Percentiles rank a stretch among this genome's conserved stretches.
Evolutionary conservation across 176 grass and related monocot species (phyloP).

Genomic region (Oryza brachyantha): DNA sequence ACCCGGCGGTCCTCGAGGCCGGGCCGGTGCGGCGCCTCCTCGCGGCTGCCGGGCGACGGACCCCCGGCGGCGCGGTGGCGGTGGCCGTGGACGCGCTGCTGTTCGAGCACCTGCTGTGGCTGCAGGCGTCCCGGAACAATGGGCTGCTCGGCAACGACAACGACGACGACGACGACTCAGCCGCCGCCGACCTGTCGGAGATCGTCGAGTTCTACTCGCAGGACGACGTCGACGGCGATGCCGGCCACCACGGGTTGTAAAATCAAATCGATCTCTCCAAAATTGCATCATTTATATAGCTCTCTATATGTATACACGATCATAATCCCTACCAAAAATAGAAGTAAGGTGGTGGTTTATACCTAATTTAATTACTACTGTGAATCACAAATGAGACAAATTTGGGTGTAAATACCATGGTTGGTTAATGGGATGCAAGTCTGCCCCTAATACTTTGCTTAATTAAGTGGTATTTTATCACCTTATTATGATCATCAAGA

Average conservation of each 20-base stretch:
- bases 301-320: not conserved
- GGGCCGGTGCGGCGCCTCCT: conserved; percentile 52
- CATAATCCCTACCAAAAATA: not conserved
- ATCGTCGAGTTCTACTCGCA: conserved; percentile 83
- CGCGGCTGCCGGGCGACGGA: conserved; percentile 35
- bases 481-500: not conserved
- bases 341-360: not conserved
- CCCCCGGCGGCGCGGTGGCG: conserved; percentile 24
- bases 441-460: not conserved
- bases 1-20: conserved; percentile 54
- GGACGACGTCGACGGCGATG: conserved; percentile 1
- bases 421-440: not conserved
- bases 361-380: not conserved
- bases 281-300: not conserved
- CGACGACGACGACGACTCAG: not conserved
- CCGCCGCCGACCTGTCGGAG: conserved; percentile 42
- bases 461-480: no score
- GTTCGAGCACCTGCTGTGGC: conserved; percentile 80
- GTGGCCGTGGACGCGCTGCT: conserved; percentile 57
- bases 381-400: not conserved
- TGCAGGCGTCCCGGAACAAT: conserved; percentile 16
- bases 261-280: not conserved
- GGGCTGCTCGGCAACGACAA: not conserved
- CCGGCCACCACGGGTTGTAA: not conserved
- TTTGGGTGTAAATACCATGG: not conserved